A percentile compares a stretch with the other conserved stretches of the same genome.
These are phyloP conservation scores for Dalbergia cochinchinensis DNA, from an alignment of 306 rosid genomes.

Conservation along the genomic window DNA sequence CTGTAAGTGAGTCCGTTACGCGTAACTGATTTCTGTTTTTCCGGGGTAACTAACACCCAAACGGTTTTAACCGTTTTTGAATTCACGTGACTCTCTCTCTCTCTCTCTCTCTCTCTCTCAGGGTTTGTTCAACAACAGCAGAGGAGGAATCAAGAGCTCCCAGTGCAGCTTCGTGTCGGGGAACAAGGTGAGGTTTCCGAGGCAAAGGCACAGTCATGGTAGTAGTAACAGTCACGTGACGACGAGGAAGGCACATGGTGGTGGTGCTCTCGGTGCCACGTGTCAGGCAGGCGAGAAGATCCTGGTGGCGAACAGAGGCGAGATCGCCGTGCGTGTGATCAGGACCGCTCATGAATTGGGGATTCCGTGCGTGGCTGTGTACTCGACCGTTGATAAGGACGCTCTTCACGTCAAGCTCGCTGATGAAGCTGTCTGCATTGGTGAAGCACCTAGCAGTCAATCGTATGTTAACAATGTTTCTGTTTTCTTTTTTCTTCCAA, in stretches of 20 bases:
- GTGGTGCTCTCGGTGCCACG: conserved; percentile 56
- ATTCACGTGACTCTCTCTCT: background rate
- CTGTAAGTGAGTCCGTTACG: background rate
- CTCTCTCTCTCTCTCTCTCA: conserved; percentile 14
- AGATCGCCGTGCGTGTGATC: conserved; percentile 81
- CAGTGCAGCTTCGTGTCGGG: conserved; percentile 77
- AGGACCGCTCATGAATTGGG: conserved; percentile 94
- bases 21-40: background rate
- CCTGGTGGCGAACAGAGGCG: conserved; percentile 82
- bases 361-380: conserved; percentile 94
- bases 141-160: conserved; percentile 62
- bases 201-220: conserved; percentile 38
- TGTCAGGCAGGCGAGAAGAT: conserved; percentile 72
- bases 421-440: conserved; percentile 91
- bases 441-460: conserved; percentile 81
- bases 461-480: conserved; percentile 55
- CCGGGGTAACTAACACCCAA: background rate
- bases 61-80: background rate
- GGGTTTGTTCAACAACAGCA: conserved; percentile 64
- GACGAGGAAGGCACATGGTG: conserved; percentile 7
- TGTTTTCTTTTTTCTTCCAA: background rate
- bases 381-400: conserved; percentile 82
- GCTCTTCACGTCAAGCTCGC: conserved; percentile 97
- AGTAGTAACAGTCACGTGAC: background rate
- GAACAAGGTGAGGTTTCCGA: conserved; percentile 58